phyloP scores from a whole-genome alignment of 345 rosid species.

The Eucalyptus sp. region DNA sequence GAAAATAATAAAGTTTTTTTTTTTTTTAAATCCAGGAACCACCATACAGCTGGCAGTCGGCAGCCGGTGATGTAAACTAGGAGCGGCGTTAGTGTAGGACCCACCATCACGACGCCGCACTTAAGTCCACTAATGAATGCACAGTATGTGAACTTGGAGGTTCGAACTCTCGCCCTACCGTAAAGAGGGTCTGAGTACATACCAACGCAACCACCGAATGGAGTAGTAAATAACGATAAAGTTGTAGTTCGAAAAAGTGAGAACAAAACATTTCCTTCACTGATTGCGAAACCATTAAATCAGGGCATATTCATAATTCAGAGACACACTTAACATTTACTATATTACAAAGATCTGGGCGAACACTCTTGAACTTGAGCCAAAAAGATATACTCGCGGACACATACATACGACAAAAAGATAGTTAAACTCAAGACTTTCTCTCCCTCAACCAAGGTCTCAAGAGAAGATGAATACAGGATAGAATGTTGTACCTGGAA shows the following conservation, averaged over 20 bases:
- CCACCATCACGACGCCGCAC: no score
- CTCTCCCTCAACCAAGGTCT: not conserved
- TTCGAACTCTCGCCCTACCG: no score
- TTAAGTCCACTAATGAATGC: no score
- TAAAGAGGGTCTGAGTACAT: no score
- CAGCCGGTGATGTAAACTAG: no score
- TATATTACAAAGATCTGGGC: not conserved
- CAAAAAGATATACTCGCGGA: not conserved
- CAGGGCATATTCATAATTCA: not conserved
- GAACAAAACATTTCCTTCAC: not conserved
- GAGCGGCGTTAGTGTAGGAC: rapidly evolving
- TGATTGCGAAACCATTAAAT: not conserved
- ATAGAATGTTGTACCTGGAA: slow-evolving; percentile 47
- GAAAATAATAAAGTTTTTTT: not conserved
- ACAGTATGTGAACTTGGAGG: no score
- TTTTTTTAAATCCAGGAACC: no score
- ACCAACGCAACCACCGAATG: no score
- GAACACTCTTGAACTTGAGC: not conserved
- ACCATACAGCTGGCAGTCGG: no score
- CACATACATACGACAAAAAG: not conserved
- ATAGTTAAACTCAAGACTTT: not conserved
- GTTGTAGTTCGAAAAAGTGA: not conserved
- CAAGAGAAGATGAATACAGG: not conserved
- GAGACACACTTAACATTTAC: not conserved
- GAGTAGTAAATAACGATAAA: not conserved